Base-by-base conservation (phyloP, 768 basidiomycete genomes). In the Lentinula lateritia region DNA sequence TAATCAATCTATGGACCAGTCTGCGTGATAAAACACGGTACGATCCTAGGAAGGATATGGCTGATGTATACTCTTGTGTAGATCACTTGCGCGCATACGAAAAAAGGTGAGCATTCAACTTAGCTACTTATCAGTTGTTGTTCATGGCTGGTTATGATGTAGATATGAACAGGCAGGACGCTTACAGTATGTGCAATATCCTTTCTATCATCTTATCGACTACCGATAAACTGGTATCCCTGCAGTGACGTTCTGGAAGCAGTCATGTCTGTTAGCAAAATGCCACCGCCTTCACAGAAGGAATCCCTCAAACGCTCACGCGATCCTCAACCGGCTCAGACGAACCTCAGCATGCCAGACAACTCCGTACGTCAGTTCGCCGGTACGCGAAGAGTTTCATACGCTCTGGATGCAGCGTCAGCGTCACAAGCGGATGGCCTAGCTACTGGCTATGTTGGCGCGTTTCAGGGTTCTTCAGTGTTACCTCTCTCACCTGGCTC, bases 1-100 rank as follows among this genome's bases (percentile, higher is more conserved):
- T 59, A n/a, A 59, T 59, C 13, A 59, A 59, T 50, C 7, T 59
- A 36, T 59, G 58, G 58, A 59, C 28, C 9, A 50, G 58, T 35
- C 10, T 59, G 8, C 43, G 58, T 1, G 32, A 48, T 12, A 59
- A 50, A 23, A 18, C 46, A 5, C 9, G 36, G 28, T 50, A 59
- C 9, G 58, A 59, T 59, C 58, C 58, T 20, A 48, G 48, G 45
- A 59, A 39, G 42, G 58, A 59, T 36, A 59, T 59, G 34, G 45
- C 43, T 3, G 58, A 59, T 34, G 46, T 59, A 12, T 59, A 59
- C 18, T 15, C 18, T 18, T 59, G 58, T 41, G 5, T 59, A 46
- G 35, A 59, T 12, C 43, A 48, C 5, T 36, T 59, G 32, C 6
- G 58, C 13, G 18, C 9, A 5, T 59, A 59, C 28, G 58, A 59